phyloP scores from a whole-genome alignment of 202 grass and related monocot genomes.

The Panicum virgatum region DNA sequence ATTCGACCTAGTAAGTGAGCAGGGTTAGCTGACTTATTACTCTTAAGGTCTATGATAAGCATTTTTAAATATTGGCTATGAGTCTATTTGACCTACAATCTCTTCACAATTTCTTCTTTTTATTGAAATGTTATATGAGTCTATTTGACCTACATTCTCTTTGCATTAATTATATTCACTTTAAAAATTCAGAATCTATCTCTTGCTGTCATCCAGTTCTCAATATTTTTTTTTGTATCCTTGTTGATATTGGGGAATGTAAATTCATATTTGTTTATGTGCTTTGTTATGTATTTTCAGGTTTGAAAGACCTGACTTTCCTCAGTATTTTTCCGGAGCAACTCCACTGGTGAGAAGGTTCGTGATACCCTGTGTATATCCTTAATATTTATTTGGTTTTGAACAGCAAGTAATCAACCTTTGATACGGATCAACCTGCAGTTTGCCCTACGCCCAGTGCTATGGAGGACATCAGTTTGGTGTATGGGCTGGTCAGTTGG shows the following conservation, averaged over 20 bases:
- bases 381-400: background rate
- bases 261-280: background rate
- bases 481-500: conserved; percentile 91
- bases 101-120: background rate
- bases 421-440: conserved; percentile 42
- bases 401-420: background rate
- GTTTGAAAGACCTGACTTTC: conserved; percentile 83
- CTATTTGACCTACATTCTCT: background rate
- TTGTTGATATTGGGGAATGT: background rate
- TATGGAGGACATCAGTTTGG: conserved; percentile 99
- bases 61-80: background rate
- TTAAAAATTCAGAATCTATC: background rate
- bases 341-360: conserved; percentile 80
- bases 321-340: conserved; percentile 82
- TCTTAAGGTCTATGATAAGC: background rate
- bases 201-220: background rate
- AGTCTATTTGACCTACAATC: background rate
- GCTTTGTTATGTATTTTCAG: conserved; percentile 50
- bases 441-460: conserved; percentile 85
- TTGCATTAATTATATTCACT: background rate
- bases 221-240: background rate
- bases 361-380: conserved; percentile 15
- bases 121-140: background rate
- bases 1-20: background rate
- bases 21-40: background rate